Evolutionary conservation across 2,329 filamentous ascomycete genomes (phyloP), one percentile per base, ranked within the genome.

Genomic region (Chrysoporthe puriensis): DNA sequence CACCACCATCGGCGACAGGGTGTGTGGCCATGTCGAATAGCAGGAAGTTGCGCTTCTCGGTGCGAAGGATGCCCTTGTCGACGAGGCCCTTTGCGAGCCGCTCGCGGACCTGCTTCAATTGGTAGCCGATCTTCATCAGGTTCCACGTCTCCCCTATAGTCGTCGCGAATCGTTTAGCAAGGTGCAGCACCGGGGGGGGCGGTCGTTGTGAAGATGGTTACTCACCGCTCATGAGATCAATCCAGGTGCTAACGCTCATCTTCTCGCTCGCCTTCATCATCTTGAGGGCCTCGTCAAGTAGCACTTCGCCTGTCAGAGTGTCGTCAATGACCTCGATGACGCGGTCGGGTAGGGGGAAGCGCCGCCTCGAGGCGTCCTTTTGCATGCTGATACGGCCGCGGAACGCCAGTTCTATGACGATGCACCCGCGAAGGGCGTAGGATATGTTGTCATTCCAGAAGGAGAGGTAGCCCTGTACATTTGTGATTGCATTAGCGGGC

Each of bases 371-470:
- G 62, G 94, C 91, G 81, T 98, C 96, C 80, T 96, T 97, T 80
- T 98, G 93, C 96, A 99, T 99, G 86, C 91, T 95, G 81, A 99
- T 92, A 74, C 96, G 92, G 77, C 96, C 96, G 72, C 96, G 88
- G 82, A 99, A 97, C 71, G 96, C 96, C 75, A 99, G 85, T 81
- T 99, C 96, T 80, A 98, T 93, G 73, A 99, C 96, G 78, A 99
- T 99, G 82, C 96, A 99, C 77, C 96, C 96, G 79, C 96, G 90
- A 71, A 99, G 86, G 72, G 96, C 96, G 79, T 99, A 99, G 69
- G 94, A 97, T 77, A 99, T 99, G 83, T 99, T 99, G 82, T 99
- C 96, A 82, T 99, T 99, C 96, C 96, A 99, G 82, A 99, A 99
- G 42, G 95, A 98, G 71, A 99, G 89, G 78, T 99, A 98, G 72